Base-by-base conservation (phyloP, 768 basidiomycete species). In the Tulasnella sp. region DNA sequence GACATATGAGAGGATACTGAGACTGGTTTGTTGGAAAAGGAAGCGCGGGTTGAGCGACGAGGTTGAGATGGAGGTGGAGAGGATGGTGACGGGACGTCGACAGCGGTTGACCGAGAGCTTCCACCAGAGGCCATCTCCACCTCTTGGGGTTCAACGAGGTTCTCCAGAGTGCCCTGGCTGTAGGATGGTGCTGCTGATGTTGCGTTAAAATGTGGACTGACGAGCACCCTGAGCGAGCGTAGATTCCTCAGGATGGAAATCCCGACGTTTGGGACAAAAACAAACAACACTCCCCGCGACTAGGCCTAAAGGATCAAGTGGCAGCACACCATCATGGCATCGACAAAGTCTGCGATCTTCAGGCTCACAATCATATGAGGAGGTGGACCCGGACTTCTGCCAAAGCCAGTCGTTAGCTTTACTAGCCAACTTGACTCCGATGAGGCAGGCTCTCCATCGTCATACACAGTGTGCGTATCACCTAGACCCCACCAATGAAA, bases 231-330 rank as follows among this genome's bases (percentile, higher is more conserved):
- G 62, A 68, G 62, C 31, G 8, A 68, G 31, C 62, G 62, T 68
- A 68, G 62, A 68, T 68, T 68, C 62, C 62, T 68, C 62, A 68
- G 62, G 31, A 68, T 18, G 62, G 62, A 36, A 68, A 68, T 34
- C 31, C 34, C 31, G 34, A 68, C 62, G 62, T 68, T 68, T 27
- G 62, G 62, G 34, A 68, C 62, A 36, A 68, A 68, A 68, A 68
- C 62, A 68, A 68, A 68, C 62, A 68, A 19, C 62, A 68, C 27
- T n/a, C 39, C 27, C 27, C 56, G 56, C 24, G 56, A 56, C 52
- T 56, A n/a, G n/a, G n/a, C 19, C n/a, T n/a, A 4, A 19, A n/a
- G 3, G 16, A 18, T 56, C n/a, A 56, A 5, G 3, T 16, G 16
- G n/a, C n/a, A n/a, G n/a, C n/a, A n/a, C n/a, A n/a, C 52, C 6